Percentiles rank a stretch among this genome's conserved stretches.
Conservation (phyloP, 148 eudicot genomes). For the Silene conica region DNA sequence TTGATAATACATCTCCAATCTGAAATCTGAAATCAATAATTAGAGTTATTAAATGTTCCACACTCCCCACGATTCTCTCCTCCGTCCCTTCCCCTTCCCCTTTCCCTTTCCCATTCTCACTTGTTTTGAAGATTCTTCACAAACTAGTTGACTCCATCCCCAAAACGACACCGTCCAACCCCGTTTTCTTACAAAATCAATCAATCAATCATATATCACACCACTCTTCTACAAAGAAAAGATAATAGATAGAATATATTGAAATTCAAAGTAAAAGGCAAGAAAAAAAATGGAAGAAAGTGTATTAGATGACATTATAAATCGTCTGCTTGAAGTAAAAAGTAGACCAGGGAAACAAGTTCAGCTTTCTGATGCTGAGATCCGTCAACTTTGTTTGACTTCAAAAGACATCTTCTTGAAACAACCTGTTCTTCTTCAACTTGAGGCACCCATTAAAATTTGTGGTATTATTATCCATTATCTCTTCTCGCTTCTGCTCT, state of each 20-base stretch:
- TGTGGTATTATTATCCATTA: constrained; percentile 46
- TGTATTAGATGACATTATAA: constrained; percentile 57
- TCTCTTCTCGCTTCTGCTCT: constrained; percentile 10
- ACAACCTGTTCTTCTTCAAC: constrained; percentile 79
- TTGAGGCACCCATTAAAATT: constrained; percentile 87
- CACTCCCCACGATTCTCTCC: constrained; percentile 16
- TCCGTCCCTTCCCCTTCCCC: not conserved
- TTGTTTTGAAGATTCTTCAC: constrained; percentile 6
- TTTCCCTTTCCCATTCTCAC: constrained; percentile 2
- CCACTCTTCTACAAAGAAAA: too few relatives aligned
- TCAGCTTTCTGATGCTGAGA: constrained; percentile 75
- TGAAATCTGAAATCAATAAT: not conserved
- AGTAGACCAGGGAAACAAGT: constrained; percentile 73
- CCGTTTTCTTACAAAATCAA: too few relatives aligned
- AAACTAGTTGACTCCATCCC: not conserved
- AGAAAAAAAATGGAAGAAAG: constrained; percentile 40
- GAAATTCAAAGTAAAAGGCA: not conserved
- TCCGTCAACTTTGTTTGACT: constrained; percentile 73
- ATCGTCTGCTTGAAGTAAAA: constrained; percentile 57
- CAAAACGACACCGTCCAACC: constrained; percentile 6
- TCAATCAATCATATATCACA: too few relatives aligned
- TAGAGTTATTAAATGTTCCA: not conserved
- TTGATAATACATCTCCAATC: not conserved
- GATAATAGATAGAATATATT: too few relatives aligned
- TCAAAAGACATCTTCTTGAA: constrained; percentile 65